Evolutionary conservation across 805 yeast genomes (phyloP).

Genomic region (Candida oleophila): DNA sequence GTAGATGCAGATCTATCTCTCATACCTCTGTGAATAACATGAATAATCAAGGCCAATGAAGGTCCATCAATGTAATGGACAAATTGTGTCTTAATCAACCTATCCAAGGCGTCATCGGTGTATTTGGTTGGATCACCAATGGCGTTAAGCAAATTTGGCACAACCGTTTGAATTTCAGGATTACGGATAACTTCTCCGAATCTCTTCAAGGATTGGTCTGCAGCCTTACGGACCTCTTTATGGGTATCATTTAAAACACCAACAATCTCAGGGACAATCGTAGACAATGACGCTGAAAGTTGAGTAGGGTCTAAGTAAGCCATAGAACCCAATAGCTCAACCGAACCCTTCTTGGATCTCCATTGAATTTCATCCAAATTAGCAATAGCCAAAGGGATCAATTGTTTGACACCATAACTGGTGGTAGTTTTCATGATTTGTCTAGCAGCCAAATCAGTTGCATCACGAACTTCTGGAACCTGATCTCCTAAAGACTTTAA

Average conservation of each 20-base stretch:
- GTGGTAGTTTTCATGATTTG: constrained; percentile 89
- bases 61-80: constrained; percentile 99
- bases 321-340: constrained; percentile 94
- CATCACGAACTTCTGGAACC: constrained; percentile 80
- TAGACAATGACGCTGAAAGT: constrained; percentile 81
- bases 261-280: constrained; percentile 94
- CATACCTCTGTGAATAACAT: constrained; percentile 94
- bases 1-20: constrained; percentile 90
- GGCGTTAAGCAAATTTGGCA: constrained; percentile 83
- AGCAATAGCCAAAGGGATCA: constrained; percentile 87
- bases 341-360: constrained; percentile 97
- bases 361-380: constrained; percentile 88
- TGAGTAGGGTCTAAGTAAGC: constrained; percentile 96
- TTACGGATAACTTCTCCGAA: constrained; percentile 97
- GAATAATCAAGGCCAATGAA: constrained; percentile 89
- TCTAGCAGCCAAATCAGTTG: constrained; percentile 84
- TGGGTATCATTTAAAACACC: constrained; percentile 93
- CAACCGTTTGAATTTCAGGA: constrained; percentile 93
- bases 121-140: constrained; percentile 93
- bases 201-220: constrained; percentile 80
- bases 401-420: constrained; percentile 83
- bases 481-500: constrained; percentile 83
- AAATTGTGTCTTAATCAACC: constrained; percentile 84
- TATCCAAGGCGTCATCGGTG: constrained; percentile 85
- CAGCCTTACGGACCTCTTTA: constrained; percentile 95